Evolutionary conservation across 73 alveolate genomes (phyloP).

Genomic region (Paramecium octaurelia): DNA sequence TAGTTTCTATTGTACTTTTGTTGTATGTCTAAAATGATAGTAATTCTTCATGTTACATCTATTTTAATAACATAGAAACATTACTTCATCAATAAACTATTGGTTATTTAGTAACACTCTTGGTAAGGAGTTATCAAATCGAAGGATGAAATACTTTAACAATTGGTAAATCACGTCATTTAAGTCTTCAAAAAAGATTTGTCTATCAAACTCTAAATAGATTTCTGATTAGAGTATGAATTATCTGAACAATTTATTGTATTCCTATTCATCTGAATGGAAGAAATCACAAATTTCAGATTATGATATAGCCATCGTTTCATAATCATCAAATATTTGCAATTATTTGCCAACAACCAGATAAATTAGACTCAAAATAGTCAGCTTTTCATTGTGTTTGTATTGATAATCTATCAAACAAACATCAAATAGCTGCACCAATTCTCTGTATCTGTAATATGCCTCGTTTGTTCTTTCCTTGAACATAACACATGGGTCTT

Average conservation of each 20-base stretch:
- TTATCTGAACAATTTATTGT: not conserved
- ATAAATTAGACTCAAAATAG: not conserved
- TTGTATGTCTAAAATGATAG: not conserved
- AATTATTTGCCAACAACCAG: not conserved
- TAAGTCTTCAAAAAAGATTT: not conserved
- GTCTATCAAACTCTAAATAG: not conserved
- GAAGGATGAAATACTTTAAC: not conserved
- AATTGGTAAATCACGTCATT: not conserved
- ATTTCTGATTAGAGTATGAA: not conserved
- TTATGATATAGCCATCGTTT: not conserved
- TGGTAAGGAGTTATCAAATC: not conserved
- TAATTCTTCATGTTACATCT: not conserved
- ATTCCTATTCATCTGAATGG: not conserved
- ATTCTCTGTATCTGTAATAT: not conserved
- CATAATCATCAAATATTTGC: not conserved
- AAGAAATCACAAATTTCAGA: not conserved
- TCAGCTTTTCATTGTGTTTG: not conserved
- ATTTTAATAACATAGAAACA: not conserved
- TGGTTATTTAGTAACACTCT: not conserved
- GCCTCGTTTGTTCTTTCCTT: conserved; percentile 15
- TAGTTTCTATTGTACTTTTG: not conserved
- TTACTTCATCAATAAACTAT: not conserved
- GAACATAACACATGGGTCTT: not conserved
- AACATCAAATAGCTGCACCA: not conserved
- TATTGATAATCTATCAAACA: conserved; percentile 2